Base-by-base conservation (phyloP, 495 filamentous ascomycete species). In the Penicillium daleae region DNA sequence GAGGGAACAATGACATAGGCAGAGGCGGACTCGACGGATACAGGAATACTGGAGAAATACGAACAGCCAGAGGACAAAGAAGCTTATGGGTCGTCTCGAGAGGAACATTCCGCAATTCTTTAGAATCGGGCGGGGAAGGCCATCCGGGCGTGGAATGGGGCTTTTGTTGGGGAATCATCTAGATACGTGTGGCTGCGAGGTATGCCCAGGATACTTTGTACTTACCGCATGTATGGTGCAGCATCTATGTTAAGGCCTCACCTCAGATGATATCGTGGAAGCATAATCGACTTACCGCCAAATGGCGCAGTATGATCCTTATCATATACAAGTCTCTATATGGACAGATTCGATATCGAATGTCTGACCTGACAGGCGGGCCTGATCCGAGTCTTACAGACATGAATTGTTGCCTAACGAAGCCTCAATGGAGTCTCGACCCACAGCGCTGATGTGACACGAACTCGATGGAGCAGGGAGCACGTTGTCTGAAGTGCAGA, bases 21-120 rank as follows among this genome's bases (percentile, higher is more conserved):
- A 27, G 10, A 59, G 40, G 51, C 7, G 51, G 22, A 40, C 46
- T 65, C 4, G n/a, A 29, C 29, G 24, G 13, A 50, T 17, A n/a
- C 15, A 50, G n/a, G n/a, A n/a, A n/a, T n/a, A 50, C 29, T 2
- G 4, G 6, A 13, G 24, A 12, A 24, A 50, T 10, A 12, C 3
- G 6, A 17, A 2, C 13, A 6, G 19, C 2, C 7, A 26, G 8
- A 17, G 0, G 6, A 50, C 22, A 48, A 9, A 26, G 10, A 24
- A 22, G 44, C 22, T 13, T 13, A n/a, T 15, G 29, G 57, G 31
- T 2, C 12, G 39, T 35, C 2, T 15, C 6, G 26, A 26, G 21
- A 26, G 56, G 15, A 37, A 21, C 39, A 57, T 57, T 60, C 63
- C 40, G 59, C 46, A 46, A 48, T 35, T 63, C 39, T 54, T 54